Percentiles rank a stretch among this genome's conserved stretches.
phyloP scores from a whole-genome alignment of 495 filamentous ascomycete genomes.

The Daldinia bambusicola region DNA sequence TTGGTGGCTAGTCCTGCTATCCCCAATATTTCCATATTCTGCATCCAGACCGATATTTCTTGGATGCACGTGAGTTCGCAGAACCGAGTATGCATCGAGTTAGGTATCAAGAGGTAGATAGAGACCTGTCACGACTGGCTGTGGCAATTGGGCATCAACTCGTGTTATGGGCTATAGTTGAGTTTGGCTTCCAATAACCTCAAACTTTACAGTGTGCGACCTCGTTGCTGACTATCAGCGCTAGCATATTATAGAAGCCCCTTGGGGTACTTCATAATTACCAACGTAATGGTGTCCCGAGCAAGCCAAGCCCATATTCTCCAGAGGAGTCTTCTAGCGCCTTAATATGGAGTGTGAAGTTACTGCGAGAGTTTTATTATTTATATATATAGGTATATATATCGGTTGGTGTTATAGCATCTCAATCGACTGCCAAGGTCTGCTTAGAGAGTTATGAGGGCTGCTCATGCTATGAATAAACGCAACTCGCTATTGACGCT shows the following conservation, averaged over 20 bases:
- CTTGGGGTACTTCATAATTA: neutral
- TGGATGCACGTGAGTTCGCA: slow-evolving; percentile 6
- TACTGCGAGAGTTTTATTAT: neutral
- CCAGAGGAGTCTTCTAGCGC: neutral
- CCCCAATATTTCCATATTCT: neutral
- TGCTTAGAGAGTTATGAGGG: neutral
- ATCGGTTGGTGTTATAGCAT: neutral
- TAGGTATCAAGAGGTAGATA: slow-evolving; percentile 20
- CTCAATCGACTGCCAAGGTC: neutral
- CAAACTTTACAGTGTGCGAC: neutral
- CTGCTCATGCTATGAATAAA: neutral
- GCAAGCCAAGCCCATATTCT: slow-evolving; percentile 4
- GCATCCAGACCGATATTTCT: slow-evolving; percentile 14
- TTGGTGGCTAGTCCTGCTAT: neutral
- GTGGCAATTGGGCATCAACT: slow-evolving; percentile 34
- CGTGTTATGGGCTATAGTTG: slow-evolving; percentile 12
- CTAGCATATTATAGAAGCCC: slow-evolving; percentile 15
- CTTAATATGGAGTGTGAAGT: neutral
- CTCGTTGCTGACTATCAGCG: neutral
- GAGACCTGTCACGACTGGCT: neutral
- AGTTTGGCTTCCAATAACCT: slow-evolving; percentile 11
- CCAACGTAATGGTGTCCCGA: neutral
- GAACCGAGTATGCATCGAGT: slow-evolving; percentile 11
- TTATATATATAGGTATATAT: too few relatives aligned
- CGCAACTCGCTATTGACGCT: neutral